A percentile compares a stretch with the other conserved stretches of the same genome.
Evolutionary conservation across 2,329 filamentous ascomycete genomes (phyloP).

Genomic region (Cryphonectria parasitica): DNA sequence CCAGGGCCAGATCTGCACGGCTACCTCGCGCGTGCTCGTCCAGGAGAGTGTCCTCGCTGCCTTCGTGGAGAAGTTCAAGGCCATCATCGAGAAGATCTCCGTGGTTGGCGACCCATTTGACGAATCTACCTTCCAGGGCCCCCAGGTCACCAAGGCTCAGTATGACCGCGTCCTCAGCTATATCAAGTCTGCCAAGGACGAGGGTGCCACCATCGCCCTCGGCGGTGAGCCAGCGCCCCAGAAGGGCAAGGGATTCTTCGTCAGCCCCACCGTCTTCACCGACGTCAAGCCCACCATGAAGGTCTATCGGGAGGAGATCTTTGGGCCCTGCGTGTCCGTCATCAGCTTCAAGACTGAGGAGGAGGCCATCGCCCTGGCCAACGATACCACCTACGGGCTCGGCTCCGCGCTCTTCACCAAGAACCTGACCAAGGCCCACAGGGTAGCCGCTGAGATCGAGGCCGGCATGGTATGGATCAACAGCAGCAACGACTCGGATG

Average conservation of each 20-base stretch:
- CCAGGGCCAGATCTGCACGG: slow-evolving; percentile 64
- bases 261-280: slow-evolving; percentile 42
- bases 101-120: slow-evolving; percentile 70
- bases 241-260: slow-evolving; percentile 49
- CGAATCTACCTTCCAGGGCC: slow-evolving; percentile 70
- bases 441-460: slow-evolving; percentile 57
- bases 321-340: slow-evolving; percentile 42
- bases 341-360: slow-evolving; percentile 42
- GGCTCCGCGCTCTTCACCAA: slow-evolving; percentile 62
- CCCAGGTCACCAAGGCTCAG: slow-evolving; percentile 69
- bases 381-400: slow-evolving; percentile 59
- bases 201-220: slow-evolving; percentile 64
- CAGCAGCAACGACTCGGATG: slow-evolving; percentile 48
- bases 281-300: slow-evolving; percentile 42
- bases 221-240: slow-evolving; percentile 63
- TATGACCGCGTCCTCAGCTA: slow-evolving; percentile 70
- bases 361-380: slow-evolving; percentile 42
- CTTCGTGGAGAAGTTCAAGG: slow-evolving; percentile 66
- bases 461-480: slow-evolving; percentile 58
- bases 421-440: slow-evolving; percentile 52
- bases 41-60: slow-evolving; percentile 61
- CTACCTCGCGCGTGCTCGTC: slow-evolving; percentile 63
- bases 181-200: slow-evolving; percentile 67
- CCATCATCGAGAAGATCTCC: slow-evolving; percentile 58
- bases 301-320: slow-evolving; percentile 43